Evolutionary conservation across 1,284 basidiomycete species (phyloP), one percentile per base, ranked within the genome.

Genomic region (Xerocomus amazonicus): DNA sequence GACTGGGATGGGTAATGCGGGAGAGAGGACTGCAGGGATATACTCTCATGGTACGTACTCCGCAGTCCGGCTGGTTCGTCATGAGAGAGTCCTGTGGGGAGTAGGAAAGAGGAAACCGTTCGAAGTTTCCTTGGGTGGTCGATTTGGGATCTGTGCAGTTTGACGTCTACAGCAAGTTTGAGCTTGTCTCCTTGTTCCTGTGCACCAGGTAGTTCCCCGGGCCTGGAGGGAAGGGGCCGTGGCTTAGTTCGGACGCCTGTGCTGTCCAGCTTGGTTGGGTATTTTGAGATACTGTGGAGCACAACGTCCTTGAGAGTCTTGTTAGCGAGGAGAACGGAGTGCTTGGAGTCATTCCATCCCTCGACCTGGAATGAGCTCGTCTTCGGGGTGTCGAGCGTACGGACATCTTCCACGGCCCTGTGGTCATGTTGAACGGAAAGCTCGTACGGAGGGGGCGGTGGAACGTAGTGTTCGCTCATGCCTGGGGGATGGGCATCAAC

Each of bases 361-460:
- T 38, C 63, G 59, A 50, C 68, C 59, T 40, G 65, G 61, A 57
- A 52, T 51, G 45, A 59, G 45, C 51, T 37, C 41, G 43, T 54
- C 26, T 57, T 65, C 43, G 52, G 45, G 13, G 39, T 45, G 51
- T 62, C 58, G 31, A 66, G 61, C 27, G 69, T 63, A 26, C 77
- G 67, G 9, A 76, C 26, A 7, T 74, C 74, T 32, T 67, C 65
- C 2, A 72, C 62, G 38, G 76, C 68, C 63, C 83, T 86, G 40
- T 69, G 74, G 62, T 85, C 79, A 38, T 76, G 78, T 52, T 76
- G 72, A 44, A 80, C 70, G 58, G 72, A 79, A 68, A 54, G 69
- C 67, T 71, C 78, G 73, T 70, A 86, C 56, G 70, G 75, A 60
- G 67, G 76, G 35, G 72, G 75, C 26, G 73, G 73, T 13, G 59